Evolutionary conservation across 495 filamentous ascomycete genomes (phyloP), one percentile per base, ranked within the genome.

Genomic region (Beverwykella pulmonaria): DNA sequence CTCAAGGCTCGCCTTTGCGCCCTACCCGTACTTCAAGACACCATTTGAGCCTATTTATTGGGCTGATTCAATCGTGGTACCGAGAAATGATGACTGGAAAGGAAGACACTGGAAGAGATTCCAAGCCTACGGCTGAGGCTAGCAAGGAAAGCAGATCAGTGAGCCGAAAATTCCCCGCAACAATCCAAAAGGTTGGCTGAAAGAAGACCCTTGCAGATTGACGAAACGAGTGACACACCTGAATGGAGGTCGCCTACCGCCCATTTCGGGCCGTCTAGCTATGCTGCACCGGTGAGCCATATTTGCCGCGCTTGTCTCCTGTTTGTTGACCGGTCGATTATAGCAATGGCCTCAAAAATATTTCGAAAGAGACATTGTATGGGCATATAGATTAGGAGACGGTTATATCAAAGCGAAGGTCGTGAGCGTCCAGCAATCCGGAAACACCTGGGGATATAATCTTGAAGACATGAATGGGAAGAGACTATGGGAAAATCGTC

Each of bases 381-480:
- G 50, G 50, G 26, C 25, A 2, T 26, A 53, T 17, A 30, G 22
- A 25, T 17, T 5, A 29, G 50, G 26, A 17, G 22, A 53, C 23
- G 50, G 26, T 2, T 25, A 25, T 17, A n/a, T 30, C 50, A 6
- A 56, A 22, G 53, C 53, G 14, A 56, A 23, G 15, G 22, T 56
- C 26, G 32, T n/a, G 17, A 29, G 27, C 8, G 36, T 22, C 17
- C 19, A 47, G 34, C 4, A 15, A 30, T 44, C 20, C 12, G 26
- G 32, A 34, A 26, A 20, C 17, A 32, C 10, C 34, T 46, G 32
- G 56, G 15, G 25, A 9, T 59, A 59, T 47, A 7, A 26, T 25
- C 32, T 59, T 32, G 44, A 59, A 29, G 56, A 59, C 36, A 48
- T 6, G 6, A 59, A 47, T 22, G 56, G 56, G 20, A 9, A 26